Evolutionary conservation across 495 filamentous ascomycete genomes (phyloP).

Genomic region (Thermochaetoides thermophila): DNA sequence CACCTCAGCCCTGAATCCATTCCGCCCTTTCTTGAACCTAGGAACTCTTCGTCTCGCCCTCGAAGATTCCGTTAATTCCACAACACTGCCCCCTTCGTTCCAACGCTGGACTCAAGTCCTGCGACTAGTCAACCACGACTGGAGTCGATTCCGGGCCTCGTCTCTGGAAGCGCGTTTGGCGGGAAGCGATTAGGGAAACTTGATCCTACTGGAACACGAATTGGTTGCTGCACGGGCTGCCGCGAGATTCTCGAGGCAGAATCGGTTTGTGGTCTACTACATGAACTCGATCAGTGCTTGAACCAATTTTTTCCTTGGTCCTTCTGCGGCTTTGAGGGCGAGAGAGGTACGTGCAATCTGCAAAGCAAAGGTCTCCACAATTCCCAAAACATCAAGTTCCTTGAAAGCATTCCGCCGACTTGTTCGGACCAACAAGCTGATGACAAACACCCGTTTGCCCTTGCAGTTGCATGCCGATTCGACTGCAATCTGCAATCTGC

Average conservation of each 20-base stretch:
- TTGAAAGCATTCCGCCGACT: constrained; percentile 6
- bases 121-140: constrained; percentile 2
- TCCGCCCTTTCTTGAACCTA: constrained; percentile 5
- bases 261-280: constrained; percentile 12
- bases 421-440: constrained; percentile 4
- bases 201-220: too few species aligned
- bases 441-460: too few species aligned
- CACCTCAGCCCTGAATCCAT: constrained; percentile 6
- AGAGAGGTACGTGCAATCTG: too few species aligned
- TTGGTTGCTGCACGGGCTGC: too few species aligned
- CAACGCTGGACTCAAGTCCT: constrained; percentile 1
- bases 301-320: constrained; percentile 16
- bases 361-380: constrained; percentile 1
- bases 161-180: too few species aligned
- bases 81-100: constrained; percentile 19
- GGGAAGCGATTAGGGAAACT: too few species aligned
- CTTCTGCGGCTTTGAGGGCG: constrained; percentile 20
- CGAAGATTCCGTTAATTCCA: constrained; percentile 19
- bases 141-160: too few species aligned
- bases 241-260: constrained; percentile 3
- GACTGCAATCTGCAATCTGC: constrained; percentile 27
- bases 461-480: constrained; percentile 30
- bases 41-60: constrained; percentile 25
- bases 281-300: constrained; percentile 20
- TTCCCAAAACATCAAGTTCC: constrained; percentile 12